Conservation (phyloP, 2,329 filamentous ascomycete genomes). For the Xylaria sp. region DNA sequence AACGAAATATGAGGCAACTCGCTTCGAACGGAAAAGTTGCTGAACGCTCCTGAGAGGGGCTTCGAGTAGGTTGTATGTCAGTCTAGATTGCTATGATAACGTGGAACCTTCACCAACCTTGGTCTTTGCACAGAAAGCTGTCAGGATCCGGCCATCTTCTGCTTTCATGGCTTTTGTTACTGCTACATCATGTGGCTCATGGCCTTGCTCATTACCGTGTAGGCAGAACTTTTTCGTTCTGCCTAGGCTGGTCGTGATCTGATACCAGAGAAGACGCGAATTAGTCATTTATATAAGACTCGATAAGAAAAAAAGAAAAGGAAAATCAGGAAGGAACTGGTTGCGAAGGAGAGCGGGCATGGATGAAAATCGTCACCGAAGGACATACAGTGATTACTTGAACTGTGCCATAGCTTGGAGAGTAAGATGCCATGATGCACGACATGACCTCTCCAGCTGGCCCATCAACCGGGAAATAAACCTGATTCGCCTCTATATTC, state of each 20-base stretch:
- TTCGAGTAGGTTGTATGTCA: neutral
- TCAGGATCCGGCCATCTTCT: conserved; percentile 10
- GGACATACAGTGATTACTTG: conserved; percentile 16
- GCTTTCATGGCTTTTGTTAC: conserved; percentile 2
- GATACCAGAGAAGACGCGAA: neutral
- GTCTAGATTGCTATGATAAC: neutral
- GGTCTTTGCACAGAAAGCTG: conserved; percentile 16
- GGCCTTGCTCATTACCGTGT: conserved; percentile 1
- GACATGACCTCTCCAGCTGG: conserved; percentile 22
- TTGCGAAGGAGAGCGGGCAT: neutral
- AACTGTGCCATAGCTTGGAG: conserved; percentile 7
- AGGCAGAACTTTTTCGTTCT: conserved; percentile 15
- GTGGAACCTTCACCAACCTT: conserved; percentile 6
- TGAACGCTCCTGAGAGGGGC: conserved; percentile 11
- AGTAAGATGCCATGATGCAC: conserved; percentile 8
- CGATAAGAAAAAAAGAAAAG: too few species aligned
- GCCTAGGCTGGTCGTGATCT: conserved; percentile 18
- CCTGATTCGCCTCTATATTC: conserved; percentile 4
- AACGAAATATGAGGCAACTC: neutral
- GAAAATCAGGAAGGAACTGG: too few species aligned
- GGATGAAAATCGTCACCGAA: neutral
- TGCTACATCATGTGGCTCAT: neutral
- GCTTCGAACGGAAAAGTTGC: conserved; percentile 9
- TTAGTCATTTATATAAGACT: neutral
- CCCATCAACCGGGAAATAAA: conserved; percentile 23